Percentiles rank a stretch among this genome's conserved stretches.
phyloP scores from a whole-genome alignment of 2,329 filamentous ascomycete genomes.

The Colletotrichum tropicale region DNA sequence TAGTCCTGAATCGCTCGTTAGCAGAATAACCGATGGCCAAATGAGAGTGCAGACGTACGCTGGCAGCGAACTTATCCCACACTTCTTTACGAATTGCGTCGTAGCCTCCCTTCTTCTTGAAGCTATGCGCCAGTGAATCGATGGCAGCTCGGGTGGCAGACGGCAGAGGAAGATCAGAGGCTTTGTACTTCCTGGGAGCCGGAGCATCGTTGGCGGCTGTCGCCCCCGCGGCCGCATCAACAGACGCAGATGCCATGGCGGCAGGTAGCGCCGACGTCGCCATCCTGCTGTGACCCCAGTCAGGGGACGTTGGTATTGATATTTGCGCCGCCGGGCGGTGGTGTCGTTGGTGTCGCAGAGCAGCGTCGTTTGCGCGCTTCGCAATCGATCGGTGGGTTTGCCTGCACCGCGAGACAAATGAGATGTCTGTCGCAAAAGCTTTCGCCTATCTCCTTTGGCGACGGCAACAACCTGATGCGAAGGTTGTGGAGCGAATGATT shows the following conservation, averaged over 20 bases:
- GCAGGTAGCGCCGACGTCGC: not conserved
- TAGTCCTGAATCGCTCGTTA: slow-evolving; percentile 58
- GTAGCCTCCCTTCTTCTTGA: slow-evolving; percentile 87
- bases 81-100: slow-evolving; percentile 78
- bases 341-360: not conserved
- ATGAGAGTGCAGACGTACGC: slow-evolving; percentile 50
- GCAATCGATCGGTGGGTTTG: not conserved
- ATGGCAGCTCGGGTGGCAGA: slow-evolving; percentile 76
- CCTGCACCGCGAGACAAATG: not conserved
- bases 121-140: slow-evolving; percentile 76
- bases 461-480: not conserved
- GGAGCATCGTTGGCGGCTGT: not conserved
- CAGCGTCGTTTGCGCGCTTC: not conserved
- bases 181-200: slow-evolving; percentile 62
- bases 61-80: slow-evolving; percentile 75
- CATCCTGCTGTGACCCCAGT: not conserved
- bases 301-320: not conserved
- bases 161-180: slow-evolving; percentile 75
- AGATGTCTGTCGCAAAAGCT: not conserved
- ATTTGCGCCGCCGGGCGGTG: not conserved
- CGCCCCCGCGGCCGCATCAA: not conserved
- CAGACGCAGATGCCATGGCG: not conserved
- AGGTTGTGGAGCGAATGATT: not conserved
- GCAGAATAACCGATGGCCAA: not conserved
- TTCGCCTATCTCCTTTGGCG: not conserved